Percentiles rank a stretch among this genome's conserved stretches.
phyloP scores from a whole-genome alignment of 805 yeast genomes.

The Candida ficus region DNA sequence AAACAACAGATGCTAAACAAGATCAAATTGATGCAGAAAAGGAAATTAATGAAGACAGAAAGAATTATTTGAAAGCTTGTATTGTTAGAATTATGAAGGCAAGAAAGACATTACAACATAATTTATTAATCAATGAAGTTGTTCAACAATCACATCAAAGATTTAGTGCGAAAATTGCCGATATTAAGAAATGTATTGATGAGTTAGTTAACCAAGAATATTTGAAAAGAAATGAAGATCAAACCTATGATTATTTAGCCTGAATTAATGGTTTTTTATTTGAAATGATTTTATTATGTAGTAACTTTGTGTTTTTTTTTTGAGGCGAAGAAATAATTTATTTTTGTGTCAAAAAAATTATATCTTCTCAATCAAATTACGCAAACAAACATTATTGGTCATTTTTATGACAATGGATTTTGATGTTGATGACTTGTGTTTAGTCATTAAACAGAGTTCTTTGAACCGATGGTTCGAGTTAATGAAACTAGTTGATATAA shows the following conservation, averaged over 20 bases:
- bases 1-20: conserved; percentile 48
- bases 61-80: conserved; percentile 82
- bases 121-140: conserved; percentile 79
- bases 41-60: conserved; percentile 83
- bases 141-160: conserved; percentile 76
- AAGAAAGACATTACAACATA: conserved; percentile 72
- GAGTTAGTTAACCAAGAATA: conserved; percentile 82
- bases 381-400: too few species aligned
- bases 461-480: too few species aligned
- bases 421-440: too few species aligned
- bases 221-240: conserved; percentile 67
- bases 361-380: too few species aligned
- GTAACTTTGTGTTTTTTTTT: too few species aligned
- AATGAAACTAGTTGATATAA: too few species aligned
- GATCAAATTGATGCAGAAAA: conserved; percentile 71
- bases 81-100: conserved; percentile 97
- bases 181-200: conserved; percentile 83
- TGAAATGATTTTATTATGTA: too few species aligned
- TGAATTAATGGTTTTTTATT: too few species aligned
- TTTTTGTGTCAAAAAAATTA: too few species aligned
- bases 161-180: conserved; percentile 80
- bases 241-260: conserved; percentile 78
- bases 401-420: too few species aligned
- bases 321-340: too few species aligned
- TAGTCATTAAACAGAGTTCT: too few species aligned